Evolutionary conservation across 208 protist species (phyloP), one percentile per base, ranked within the genome.

Genomic region (Trypanosomatidae sp.): DNA sequence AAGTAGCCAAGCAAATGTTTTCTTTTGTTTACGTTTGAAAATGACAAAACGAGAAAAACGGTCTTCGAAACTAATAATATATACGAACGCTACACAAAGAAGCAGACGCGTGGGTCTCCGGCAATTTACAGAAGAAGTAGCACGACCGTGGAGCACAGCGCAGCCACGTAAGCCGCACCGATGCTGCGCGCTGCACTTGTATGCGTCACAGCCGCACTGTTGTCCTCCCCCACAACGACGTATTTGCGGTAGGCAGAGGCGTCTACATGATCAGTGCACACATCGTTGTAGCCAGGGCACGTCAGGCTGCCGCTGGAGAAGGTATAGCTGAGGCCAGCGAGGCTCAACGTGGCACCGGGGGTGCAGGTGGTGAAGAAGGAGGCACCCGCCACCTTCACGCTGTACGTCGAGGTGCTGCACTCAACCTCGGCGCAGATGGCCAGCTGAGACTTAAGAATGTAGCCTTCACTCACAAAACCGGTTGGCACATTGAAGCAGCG

Each of bases 221-320:
- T 9, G n/a, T 69, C 66, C 17, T 4, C 17, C 15, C 56, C 1
- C 12, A 55, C 2, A 1, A 1, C 12, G 44, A 3, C n/a, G 50
- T 69, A 69, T 33, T 69, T 22, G 3, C 41, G 28, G 47, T 58
- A 69, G 8, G n/a, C 47, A 7, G 66, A 9, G 2, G 47, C 43
- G 25, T 69, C 28, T 6, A 69, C 8, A 0, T 65, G 22, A 12
- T 47, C 25, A 12, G n/a, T 43, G 70, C 86, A 91, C 60, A 91
- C 77, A 22, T 80, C 72, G 0, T 50, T 28, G n/a, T 76, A 79
- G 36, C 78, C 64, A 0, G 84, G 80, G 65, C 87, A 91, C 17
- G 53, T 55, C 33, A 88, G 66, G 8, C 6, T 3, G 4, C 87
- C 81, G 33, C 43, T 60, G 2, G n/a, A 55, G 52, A 87, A 83